These are phyloP conservation scores for Trichoderma lentiforme DNA, from an alignment of 2,329 filamentous ascomycete species.

Conservation along the genomic window DNA sequence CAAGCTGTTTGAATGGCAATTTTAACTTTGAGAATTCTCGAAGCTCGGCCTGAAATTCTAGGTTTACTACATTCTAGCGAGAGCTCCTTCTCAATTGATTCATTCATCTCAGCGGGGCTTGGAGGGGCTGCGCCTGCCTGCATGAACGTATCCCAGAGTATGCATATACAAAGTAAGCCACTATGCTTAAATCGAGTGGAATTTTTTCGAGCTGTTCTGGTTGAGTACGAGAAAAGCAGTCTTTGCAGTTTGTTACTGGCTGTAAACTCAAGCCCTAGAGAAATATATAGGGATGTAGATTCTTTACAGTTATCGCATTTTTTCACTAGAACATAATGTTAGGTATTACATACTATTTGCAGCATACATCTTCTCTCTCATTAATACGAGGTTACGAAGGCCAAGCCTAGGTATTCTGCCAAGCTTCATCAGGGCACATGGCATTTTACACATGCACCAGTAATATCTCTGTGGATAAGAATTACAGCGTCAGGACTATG, in stretches of 20 bases:
- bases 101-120: background rate
- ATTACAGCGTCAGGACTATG: background rate
- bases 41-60: constrained; percentile 3
- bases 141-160: background rate
- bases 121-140: background rate
- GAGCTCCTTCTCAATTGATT: background rate
- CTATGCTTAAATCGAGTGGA: background rate
- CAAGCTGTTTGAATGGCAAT: background rate
- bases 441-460: background rate
- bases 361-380: rapidly evolving
- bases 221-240: background rate
- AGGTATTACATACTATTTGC: too few relatives aligned
- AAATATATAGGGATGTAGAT: background rate
- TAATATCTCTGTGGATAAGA: background rate
- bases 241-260: rapidly evolving
- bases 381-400: background rate
- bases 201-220: background rate
- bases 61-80: background rate
- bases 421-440: background rate
- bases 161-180: background rate
- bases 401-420: rapidly evolving
- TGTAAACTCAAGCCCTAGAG: background rate
- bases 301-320: background rate
- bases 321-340: background rate
- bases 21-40: background rate